Evolutionary conservation across 495 filamentous ascomycete species (phyloP).

Genomic region (Podospora sp.): DNA sequence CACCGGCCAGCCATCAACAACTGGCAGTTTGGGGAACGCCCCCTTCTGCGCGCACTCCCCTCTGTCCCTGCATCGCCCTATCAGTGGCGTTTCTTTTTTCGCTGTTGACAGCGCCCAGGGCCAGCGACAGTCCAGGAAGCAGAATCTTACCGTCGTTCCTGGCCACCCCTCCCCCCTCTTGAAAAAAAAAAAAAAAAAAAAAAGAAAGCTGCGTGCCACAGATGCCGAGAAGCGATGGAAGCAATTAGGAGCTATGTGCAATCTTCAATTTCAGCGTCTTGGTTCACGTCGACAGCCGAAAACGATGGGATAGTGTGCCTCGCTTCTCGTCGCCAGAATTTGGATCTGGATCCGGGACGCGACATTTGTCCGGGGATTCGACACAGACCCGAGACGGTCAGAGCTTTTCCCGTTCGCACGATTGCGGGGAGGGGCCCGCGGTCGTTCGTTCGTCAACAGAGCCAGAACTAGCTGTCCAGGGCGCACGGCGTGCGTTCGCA

Average conservation of each 20-base stretch:
- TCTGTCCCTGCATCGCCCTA: constrained; percentile 2
- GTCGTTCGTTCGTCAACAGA: neutral
- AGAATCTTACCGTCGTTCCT: constrained; percentile 7
- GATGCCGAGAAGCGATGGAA: constrained; percentile 9
- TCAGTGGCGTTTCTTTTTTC: constrained; percentile 7
- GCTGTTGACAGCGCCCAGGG: neutral
- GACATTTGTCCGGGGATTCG: constrained; percentile 4
- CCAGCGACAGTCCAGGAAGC: neutral
- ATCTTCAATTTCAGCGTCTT: constrained; percentile 7
- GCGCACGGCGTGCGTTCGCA: neutral
- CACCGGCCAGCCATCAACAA: constrained; percentile 21
- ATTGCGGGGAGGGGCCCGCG: neutral
- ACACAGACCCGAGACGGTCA: constrained; percentile 28
- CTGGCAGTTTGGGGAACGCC: constrained; percentile 21
- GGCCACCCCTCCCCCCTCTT: neutral
- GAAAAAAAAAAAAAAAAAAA: neutral
- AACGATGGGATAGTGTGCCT: neutral
- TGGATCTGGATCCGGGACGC: constrained; percentile 3
- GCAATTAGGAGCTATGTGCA: constrained; percentile 8
- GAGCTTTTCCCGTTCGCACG: constrained; percentile 25
- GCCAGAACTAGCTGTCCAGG: constrained; percentile 2
- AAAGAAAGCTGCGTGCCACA: neutral
- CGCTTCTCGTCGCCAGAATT: neutral
- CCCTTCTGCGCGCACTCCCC: neutral
- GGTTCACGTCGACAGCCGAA: constrained; percentile 13